phyloP scores from a whole-genome alignment of 768 basidiomycete species.

The Amanita jacksonii region DNA sequence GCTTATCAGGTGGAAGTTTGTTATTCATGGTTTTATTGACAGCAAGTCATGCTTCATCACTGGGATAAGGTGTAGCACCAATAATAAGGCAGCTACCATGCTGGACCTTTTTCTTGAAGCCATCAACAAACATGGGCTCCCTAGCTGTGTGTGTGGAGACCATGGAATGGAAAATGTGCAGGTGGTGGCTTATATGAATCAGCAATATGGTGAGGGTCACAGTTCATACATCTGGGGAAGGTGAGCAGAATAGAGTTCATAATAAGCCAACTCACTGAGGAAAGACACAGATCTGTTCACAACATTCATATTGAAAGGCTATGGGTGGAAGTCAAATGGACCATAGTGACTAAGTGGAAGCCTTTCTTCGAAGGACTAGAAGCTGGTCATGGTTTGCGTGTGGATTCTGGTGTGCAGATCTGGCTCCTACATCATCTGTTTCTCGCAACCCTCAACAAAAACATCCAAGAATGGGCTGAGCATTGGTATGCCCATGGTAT shows the following conservation, averaged over 20 bases:
- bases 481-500: constrained; percentile 23
- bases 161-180: constrained; percentile 20
- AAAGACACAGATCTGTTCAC: constrained; percentile 10
- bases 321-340: constrained; percentile 25
- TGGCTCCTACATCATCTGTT: constrained; percentile 29
- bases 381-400: constrained; percentile 16
- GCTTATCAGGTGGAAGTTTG: not conserved
- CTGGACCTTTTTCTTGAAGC: constrained; percentile 22
- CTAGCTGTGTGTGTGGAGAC: constrained; percentile 19
- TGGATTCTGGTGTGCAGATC: constrained; percentile 17
- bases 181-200: constrained; percentile 17
- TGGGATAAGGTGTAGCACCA: constrained; percentile 26
- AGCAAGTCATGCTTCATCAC: constrained; percentile 27
- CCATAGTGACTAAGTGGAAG: constrained; percentile 25
- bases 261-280: not conserved
- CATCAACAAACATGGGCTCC: constrained; percentile 15
- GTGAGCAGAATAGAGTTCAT: constrained; percentile 7
- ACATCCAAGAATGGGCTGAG: constrained; percentile 17
- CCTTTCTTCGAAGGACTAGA: constrained; percentile 22
- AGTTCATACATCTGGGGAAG: constrained; percentile 22
- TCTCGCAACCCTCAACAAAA: constrained; percentile 17
- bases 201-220: constrained; percentile 10
- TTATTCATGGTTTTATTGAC: constrained; percentile 30
- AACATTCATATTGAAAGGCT: constrained; percentile 24
- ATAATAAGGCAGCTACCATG: constrained; percentile 32